Base-by-base conservation (phyloP, 257 asterid species). In the Hygrophila difformis region DNA sequence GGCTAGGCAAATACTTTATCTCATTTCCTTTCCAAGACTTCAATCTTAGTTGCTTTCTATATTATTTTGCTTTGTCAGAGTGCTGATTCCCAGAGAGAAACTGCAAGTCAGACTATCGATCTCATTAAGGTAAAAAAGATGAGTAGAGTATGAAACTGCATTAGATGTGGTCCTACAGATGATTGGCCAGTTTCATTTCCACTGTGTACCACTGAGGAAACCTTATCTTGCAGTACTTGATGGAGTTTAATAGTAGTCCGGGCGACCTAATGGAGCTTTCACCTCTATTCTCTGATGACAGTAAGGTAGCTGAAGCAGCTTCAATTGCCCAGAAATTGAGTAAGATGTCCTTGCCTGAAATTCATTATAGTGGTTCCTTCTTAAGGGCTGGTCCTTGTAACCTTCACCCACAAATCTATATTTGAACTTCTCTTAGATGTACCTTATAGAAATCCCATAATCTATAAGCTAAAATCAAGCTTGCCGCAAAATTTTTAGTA, bases 21-120 rank as follows among this genome's bases (percentile, higher is more conserved):
- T 44, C 2, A 13, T 11, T 14, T 17, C 10, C 18, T 14, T 24
- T 14, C 44, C 35, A 26, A 15, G 19, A 48, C 47, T 24, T 33
- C 28, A 40, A 33, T 12, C 39, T 37, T 26, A 3, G 39, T 57
- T 55, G 41, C 35, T 47, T 34, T 48, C 14, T 22, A 33, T 24
- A 8, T 5, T 44, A 6, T 19, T 14, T 18, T 18, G 44, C 46
- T 51, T 55, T 67, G 55, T 45, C 78, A 86, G 99, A 91, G 93
- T 82, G 99, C 99, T 72, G 99, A 86, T 72, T 73, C 95, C 42
- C 99, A 91, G 72, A 75, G 99, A 41, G 96, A 91, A 78, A 87
- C 91, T 66, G 96, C 99, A 39, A 82, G 78, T 69, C 95, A 91
- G 66, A 82, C 96, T 13, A 91, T 91, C 63, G 99, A 91, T 68